A percentile compares a stretch with the other conserved stretches of the same genome.
Conservation (phyloP, 306 rosid genomes). For the Trifolium repens region DNA sequence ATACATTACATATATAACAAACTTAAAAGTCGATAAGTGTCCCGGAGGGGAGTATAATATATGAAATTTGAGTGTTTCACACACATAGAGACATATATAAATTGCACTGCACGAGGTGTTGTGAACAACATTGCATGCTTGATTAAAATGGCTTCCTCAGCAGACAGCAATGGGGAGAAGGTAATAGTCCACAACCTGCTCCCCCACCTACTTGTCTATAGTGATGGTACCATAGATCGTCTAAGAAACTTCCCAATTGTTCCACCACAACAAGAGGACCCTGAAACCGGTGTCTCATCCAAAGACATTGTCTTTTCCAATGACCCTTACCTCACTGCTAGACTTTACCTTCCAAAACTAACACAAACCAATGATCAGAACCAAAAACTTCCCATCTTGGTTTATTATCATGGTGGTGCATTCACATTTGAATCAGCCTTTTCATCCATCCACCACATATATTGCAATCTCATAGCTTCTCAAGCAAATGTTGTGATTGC, state of each 20-base stretch:
- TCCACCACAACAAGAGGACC: constrained; percentile 47
- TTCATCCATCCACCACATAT: constrained; percentile 31
- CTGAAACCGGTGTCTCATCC: constrained; percentile 51
- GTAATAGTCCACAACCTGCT: constrained; percentile 39
- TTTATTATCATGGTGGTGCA: constrained; percentile 58
- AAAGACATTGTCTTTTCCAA: constrained; percentile 36
- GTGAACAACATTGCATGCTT: background rate
- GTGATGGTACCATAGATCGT: constrained; percentile 41
- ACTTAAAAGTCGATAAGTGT: too few relatives aligned
- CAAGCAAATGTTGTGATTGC: constrained; percentile 41
- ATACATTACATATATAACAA: too few relatives aligned
- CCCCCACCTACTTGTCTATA: constrained; percentile 16
- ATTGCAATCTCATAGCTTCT: constrained; percentile 46
- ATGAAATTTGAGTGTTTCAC: too few relatives aligned
- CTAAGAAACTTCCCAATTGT: constrained; percentile 23
- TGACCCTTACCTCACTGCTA: constrained; percentile 19
- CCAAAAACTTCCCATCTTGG: constrained; percentile 27
- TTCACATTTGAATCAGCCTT: constrained; percentile 50
- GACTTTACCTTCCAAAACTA: constrained; percentile 25
- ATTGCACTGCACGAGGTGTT: background rate
- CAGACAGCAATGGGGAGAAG: background rate
- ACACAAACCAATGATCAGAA: background rate
- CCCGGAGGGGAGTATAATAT: too few relatives aligned
- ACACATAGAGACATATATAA: background rate
- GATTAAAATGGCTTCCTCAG: background rate